Percentiles rank a stretch among this genome's conserved stretches.
phyloP scores from a whole-genome alignment of 257 asterid genomes.

The Solanum lycopersicoides region DNA sequence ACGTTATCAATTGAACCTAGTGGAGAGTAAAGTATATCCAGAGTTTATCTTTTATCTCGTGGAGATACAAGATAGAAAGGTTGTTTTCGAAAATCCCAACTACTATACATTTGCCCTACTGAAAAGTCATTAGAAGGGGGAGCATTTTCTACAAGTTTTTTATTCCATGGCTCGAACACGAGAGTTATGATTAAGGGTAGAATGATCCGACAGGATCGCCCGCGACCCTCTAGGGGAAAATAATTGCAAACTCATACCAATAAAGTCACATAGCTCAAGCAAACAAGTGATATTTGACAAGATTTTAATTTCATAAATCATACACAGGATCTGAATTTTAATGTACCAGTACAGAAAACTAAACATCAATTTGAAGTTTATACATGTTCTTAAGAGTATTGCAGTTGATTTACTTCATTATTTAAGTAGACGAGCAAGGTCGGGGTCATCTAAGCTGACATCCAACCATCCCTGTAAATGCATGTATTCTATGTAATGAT shows the following conservation, averaged over 20 bases:
- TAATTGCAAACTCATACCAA: neutral
- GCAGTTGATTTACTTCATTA: constrained; percentile 6
- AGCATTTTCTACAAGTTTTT: neutral
- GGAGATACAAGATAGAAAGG: too few relatives aligned
- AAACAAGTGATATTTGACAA: neutral
- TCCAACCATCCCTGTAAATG: constrained; percentile 87
- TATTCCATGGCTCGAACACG: neutral
- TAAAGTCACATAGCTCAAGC: neutral
- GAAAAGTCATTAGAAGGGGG: neutral
- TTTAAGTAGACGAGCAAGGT: constrained; percentile 59
- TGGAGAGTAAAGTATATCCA: too few relatives aligned
- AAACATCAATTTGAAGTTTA: neutral
- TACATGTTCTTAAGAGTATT: neutral
- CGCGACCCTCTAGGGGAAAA: neutral
- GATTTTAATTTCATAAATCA: neutral
- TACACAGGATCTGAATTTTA: neutral
- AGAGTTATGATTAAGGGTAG: too few relatives aligned
- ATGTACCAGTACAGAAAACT: neutral
- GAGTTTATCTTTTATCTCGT: too few relatives aligned
- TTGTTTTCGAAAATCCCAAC: neutral
- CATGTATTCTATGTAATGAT: constrained; percentile 78
- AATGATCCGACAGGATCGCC: neutral
- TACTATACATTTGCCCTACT: too few relatives aligned
- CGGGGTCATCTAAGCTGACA: constrained; percentile 67
- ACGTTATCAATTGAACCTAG: neutral